A percentile compares a stretch with the other conserved stretches of the same genome.
Evolutionary conservation across 179 eudicot species (phyloP).

Genomic region (Corrigiola litoralis): DNA sequence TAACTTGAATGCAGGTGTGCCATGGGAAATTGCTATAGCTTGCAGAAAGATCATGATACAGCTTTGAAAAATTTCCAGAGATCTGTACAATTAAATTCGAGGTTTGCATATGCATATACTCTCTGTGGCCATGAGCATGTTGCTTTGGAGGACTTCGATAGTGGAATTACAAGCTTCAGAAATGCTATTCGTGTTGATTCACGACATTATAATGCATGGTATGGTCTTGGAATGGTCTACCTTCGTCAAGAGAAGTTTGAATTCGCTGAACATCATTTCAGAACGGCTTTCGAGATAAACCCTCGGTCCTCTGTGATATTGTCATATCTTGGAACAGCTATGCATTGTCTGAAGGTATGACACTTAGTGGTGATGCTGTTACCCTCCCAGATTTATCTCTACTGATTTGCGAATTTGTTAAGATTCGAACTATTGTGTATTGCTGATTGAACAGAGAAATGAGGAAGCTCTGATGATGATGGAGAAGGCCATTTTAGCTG

Average conservation of each 20-base stretch:
- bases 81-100: conserved; percentile 74
- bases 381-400: neutral
- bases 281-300: conserved; percentile 75
- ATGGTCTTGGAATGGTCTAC: conserved; percentile 97
- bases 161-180: conserved; percentile 82
- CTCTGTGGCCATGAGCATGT: conserved; percentile 98
- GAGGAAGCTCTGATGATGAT: conserved; percentile 86
- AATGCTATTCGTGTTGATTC: conserved; percentile 82
- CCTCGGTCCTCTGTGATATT: conserved; percentile 88
- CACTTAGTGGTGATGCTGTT: neutral
- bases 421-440: neutral
- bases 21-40: conserved; percentile 96
- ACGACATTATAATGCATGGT: conserved; percentile 98
- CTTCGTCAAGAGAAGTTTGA: conserved; percentile 96
- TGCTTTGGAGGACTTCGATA: conserved; percentile 95
- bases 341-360: conserved; percentile 79
- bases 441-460: conserved; percentile 50
- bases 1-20: conserved; percentile 69
- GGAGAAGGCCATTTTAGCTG: conserved; percentile 85
- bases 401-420: neutral
- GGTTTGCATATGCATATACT: conserved; percentile 93
- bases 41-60: conserved; percentile 97
- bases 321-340: conserved; percentile 95
- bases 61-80: conserved; percentile 95
- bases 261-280: conserved; percentile 94